These are phyloP conservation scores for Aspergillus incahuasiensis DNA, from an alignment of 495 filamentous ascomycete species.

Conservation along the genomic window DNA sequence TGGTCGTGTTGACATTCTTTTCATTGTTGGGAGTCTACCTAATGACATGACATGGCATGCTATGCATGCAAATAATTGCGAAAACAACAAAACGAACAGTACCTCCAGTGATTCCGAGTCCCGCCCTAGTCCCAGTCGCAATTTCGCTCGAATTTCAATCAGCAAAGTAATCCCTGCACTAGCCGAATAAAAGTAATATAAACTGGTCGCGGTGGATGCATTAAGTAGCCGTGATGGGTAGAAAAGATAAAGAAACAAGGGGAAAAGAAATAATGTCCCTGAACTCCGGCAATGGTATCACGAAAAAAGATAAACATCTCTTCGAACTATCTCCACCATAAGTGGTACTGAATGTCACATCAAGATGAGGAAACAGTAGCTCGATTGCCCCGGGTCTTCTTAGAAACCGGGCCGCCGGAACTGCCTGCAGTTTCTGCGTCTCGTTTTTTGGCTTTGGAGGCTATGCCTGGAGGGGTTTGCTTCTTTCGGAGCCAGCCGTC, in stretches of 20 bases:
- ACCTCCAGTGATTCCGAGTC: constrained; percentile 10
- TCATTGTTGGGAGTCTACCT: constrained; percentile 17
- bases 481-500: constrained; percentile 62
- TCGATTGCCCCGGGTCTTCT: constrained; percentile 26
- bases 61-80: not conserved
- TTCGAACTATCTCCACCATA: not conserved
- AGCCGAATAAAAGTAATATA: constrained; percentile 9
- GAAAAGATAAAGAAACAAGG: constrained; percentile 7
- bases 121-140: constrained; percentile 5
- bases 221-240: constrained; percentile 8
- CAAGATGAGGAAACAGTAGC: constrained; percentile 12
- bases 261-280: not conserved
- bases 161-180: not conserved
- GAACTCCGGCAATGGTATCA: constrained; percentile 12
- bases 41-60: constrained; percentile 1
- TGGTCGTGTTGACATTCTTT: constrained; percentile 1
- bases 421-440: constrained; percentile 25
- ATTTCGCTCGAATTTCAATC: constrained; percentile 10
- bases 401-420: constrained; percentile 24
- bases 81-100: constrained; percentile 12
- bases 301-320: not conserved
- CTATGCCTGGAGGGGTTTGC: constrained; percentile 24
- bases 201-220: constrained; percentile 3
- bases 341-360: not conserved
- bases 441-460: constrained; percentile 27